Base-by-base conservation (phyloP, 108 stramenopile genomes). In the Fistulifera pelliculosa region DNA sequence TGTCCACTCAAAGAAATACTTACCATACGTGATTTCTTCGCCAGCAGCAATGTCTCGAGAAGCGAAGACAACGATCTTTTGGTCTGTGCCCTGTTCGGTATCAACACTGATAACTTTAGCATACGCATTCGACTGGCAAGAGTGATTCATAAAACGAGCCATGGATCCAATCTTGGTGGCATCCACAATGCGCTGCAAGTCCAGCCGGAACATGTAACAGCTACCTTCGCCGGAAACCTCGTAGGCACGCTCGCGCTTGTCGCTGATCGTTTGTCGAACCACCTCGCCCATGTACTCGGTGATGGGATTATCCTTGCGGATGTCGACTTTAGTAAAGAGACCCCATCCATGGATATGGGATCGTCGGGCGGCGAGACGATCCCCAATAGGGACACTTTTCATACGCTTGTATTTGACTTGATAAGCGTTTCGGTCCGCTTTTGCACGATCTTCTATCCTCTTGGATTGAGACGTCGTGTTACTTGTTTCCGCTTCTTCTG, bases 71-170 rank as follows among this genome's bases (percentile, higher is more conserved):
- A 91, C 80, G 39, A 96, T 96, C 48, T 90, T 85, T 60, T 79
- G 72, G 27, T 76, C 75, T 17, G 43, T 48, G n/a, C 77, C 74
- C 11, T 52, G 31, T 10, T 77, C 78, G 1, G 78, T 73, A 38
- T 73, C 73, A 0, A 86, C 78, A 27, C 70, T 51, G 17, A 91
- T 84, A n/a, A 85, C 67, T 64, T 85, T 87, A 31, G 90, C 90
- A 54, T 88, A 91, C 40, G 88, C 89, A 67, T 90, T 93, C 13
- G 92, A 83, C 41, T 71, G 70, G 59, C 95, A 96, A 58, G 83
- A 79, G 60, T 96, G 95, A 68, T 94, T 96, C 82, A 94, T 86
- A 59, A 92, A 92, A 14, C 94, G 66, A n/a, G 88, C 93, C 76
- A 94, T 85, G 54, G 78, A 80, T 12, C 95, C 95, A 52, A 74